These are phyloP conservation scores for Skeletonema costatum DNA, from an alignment of 108 stramenopile genomes.

Conservation along the genomic window DNA sequence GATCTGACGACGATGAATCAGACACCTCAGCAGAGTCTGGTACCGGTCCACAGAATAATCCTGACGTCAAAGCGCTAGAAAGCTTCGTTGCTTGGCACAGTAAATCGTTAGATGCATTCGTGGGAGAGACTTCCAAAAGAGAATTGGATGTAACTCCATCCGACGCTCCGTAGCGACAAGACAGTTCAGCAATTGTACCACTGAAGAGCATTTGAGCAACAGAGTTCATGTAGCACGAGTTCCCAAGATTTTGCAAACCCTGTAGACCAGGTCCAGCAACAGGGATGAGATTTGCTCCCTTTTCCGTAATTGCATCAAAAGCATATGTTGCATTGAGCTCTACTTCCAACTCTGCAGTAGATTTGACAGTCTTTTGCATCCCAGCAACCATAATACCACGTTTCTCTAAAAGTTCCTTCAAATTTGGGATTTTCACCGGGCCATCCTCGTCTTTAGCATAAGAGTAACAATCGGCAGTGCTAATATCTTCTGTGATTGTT, in stretches of 20 bases:
- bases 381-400: conserved; percentile 88
- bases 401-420: conserved; percentile 88
- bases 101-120: conserved; percentile 65
- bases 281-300: conserved; percentile 82
- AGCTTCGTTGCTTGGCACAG: conserved; percentile 83
- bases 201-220: conserved; percentile 86
- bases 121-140: conserved; percentile 49
- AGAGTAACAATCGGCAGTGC: conserved; percentile 94
- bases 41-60: conserved; percentile 59
- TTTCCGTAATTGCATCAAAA: conserved; percentile 94
- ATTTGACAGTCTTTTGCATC: conserved; percentile 96
- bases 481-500: conserved; percentile 92
- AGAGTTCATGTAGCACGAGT: conserved; percentile 97
- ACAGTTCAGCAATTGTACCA: conserved; percentile 79
- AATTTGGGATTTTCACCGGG: conserved; percentile 95
- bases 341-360: conserved; percentile 96
- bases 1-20: conserved; percentile 54
- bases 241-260: conserved; percentile 97
- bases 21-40: conserved; percentile 33
- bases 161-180: conserved; percentile 65
- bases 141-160: conserved; percentile 41
- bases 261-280: conserved; percentile 87
- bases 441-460: conserved; percentile 98
- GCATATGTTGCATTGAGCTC: conserved; percentile 95
- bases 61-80: conserved; percentile 73